Base-by-base conservation (phyloP, 345 rosid species). In the Eutrema japonicum region DNA sequence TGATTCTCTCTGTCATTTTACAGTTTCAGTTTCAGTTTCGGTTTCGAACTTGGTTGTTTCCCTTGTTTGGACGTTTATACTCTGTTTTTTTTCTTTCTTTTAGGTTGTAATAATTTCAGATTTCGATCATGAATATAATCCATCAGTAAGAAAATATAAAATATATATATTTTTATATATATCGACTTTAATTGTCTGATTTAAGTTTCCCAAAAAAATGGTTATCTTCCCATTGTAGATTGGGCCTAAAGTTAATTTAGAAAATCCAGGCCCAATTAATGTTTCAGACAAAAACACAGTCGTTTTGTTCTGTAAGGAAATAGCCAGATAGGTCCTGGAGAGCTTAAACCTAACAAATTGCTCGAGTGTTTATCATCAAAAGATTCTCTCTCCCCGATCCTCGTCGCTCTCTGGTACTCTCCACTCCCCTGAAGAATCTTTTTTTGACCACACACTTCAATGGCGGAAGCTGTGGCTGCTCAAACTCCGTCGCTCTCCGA, bases 401-500 rank as follows among this genome's bases (percentile, higher is more conserved):
- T 56, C 77, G 27, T 78, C 60, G 14, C n/a, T 53, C 68, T 49
- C 72, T 47, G 10, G n/a, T 64, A 50, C 48, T 46, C 75, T 13
- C 66, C 33, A 57, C 45, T 60, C 42, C 11, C 74, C 16, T 66
- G 77, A 40, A 48, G 53, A 35, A 27, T 65, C 76, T 67, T 71
- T 75, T 66, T 54, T 49, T 74, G 68, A 33, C 80, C 75, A 66
- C 61, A 67, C 73, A n/a, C 9, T 70, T 54, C 76, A 77, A 89
- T 89, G 98, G 93, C 91, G 74, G 98, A 87, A 35, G 80, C 85
- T 68, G 84, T 66, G 14, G 29, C 76, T 74, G 70, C 74, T 14
- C 75, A 66, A 27, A 46, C 80, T 27, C 83, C 76, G 0, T 70
- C 97, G 55, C 86, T 94, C 14, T 78, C 87, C 4, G 93, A 91